phyloP scores from a whole-genome alignment of 108 stramenopile genomes.

The Cyclostephanos invisitatus region DNA sequence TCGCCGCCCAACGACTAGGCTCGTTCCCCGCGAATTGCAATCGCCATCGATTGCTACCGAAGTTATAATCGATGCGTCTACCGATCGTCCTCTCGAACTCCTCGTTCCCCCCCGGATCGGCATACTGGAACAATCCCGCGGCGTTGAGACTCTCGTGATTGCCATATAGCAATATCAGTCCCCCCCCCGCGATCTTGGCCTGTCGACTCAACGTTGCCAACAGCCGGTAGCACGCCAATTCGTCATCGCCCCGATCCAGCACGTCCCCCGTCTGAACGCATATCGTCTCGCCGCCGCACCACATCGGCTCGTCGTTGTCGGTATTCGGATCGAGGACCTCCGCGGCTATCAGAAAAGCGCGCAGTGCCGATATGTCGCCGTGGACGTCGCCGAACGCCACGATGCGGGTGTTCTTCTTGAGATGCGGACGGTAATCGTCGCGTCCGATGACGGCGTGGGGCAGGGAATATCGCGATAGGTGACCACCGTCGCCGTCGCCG shows the following conservation, averaged over 20 bases:
- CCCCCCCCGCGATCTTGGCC: conserved; percentile 54
- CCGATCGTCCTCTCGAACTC: conserved; percentile 60
- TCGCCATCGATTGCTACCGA: conserved; percentile 60
- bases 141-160: conserved; percentile 84
- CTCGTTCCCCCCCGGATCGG: conserved; percentile 50
- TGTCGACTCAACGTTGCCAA: conserved; percentile 62
- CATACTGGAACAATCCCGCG: conserved; percentile 74
- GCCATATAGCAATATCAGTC: conserved; percentile 62
- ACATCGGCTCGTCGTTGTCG: conserved; percentile 20
- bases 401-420: conserved; percentile 52
- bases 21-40: conserved; percentile 74
- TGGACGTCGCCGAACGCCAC: conserved; percentile 82
- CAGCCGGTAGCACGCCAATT: conserved; percentile 63
- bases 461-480: conserved; percentile 31
- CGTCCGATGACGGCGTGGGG: conserved; percentile 27
- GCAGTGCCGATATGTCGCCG: conserved; percentile 65
- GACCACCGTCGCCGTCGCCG: conserved; percentile 7
- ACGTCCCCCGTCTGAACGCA: conserved; percentile 81
- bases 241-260: conserved; percentile 72
- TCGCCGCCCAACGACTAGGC: conserved; percentile 69
- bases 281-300: conserved; percentile 68
- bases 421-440: conserved; percentile 40
- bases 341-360: conserved; percentile 46
- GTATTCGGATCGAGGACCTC: conserved; percentile 35
- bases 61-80: conserved; percentile 30